Percentiles rank a stretch among this genome's conserved stretches.
Conservation (phyloP, 768 basidiomycete genomes). For the Calocybe cyanea region DNA sequence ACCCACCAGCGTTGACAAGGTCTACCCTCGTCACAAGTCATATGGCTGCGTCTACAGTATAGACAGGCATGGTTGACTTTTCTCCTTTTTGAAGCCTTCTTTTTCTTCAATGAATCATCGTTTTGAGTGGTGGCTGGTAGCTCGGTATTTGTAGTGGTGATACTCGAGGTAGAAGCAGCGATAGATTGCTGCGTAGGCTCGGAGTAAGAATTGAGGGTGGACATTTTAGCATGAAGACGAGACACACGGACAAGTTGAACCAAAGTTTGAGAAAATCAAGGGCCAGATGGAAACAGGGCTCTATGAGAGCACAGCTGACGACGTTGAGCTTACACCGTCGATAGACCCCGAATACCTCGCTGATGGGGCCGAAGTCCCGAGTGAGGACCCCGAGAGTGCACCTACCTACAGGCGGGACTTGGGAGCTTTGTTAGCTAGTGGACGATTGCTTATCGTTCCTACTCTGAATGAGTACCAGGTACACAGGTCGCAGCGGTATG, state of each 20-base stretch:
- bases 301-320: too few relatives aligned
- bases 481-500: too few relatives aligned
- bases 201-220: not conserved
- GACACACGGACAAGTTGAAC: too few relatives aligned
- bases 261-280: too few relatives aligned
- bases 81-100: slow-evolving; percentile 61
- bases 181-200: not conserved
- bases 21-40: slow-evolving; percentile 86
- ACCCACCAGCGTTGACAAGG: slow-evolving; percentile 93
- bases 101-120: slow-evolving; percentile 9
- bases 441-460: too few relatives aligned
- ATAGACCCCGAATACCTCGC: not conserved
- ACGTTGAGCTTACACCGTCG: not conserved
- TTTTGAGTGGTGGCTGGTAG: too few relatives aligned
- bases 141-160: not conserved
- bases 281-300: too few relatives aligned
- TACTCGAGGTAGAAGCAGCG: not conserved
- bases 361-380: too few relatives aligned
- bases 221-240: not conserved
- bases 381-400: too few relatives aligned
- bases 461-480: too few relatives aligned
- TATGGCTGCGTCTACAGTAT: slow-evolving; percentile 89
- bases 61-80: slow-evolving; percentile 94
- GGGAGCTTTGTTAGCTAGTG: too few relatives aligned
- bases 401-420: too few relatives aligned